Conservation (phyloP, 2,329 filamentous ascomycete species). For the Penicillium sp. region DNA sequence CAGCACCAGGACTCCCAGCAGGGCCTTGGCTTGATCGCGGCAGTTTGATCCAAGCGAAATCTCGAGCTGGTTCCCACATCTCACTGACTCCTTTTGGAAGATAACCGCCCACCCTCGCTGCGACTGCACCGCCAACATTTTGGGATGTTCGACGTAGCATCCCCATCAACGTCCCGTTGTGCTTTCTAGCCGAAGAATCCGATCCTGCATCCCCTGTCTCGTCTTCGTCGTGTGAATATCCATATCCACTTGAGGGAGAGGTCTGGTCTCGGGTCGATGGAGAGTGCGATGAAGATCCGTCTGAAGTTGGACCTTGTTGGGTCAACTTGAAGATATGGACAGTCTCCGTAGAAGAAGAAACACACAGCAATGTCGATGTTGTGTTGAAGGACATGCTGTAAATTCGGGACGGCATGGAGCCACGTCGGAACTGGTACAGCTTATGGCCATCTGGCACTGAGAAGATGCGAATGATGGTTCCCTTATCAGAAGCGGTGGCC, state of each 20-base stretch:
- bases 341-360: conserved; percentile 94
- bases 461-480: conserved; percentile 96
- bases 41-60: conserved; percentile 96
- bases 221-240: conserved; percentile 33
- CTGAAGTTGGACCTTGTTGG: conserved; percentile 35
- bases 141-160: conserved; percentile 94
- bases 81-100: conserved; percentile 91
- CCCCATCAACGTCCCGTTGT: conserved; percentile 79
- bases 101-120: conserved; percentile 86
- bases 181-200: conserved; percentile 44
- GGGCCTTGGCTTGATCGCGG: conserved; percentile 60
- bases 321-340: conserved; percentile 91
- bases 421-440: conserved; percentile 91
- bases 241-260: conserved; percentile 28
- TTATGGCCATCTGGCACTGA: conserved; percentile 88
- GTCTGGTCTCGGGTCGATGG: conserved; percentile 26
- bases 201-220: conserved; percentile 33
- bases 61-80: conserved; percentile 93
- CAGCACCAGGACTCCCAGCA: conserved; percentile 41
- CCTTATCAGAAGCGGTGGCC: conserved; percentile 94
- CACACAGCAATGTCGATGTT: conserved; percentile 86
- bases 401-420: conserved; percentile 92
- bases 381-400: conserved; percentile 99
- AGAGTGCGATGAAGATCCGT: conserved; percentile 30
- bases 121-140: conserved; percentile 85